Conservation (phyloP, 352 stramenopile species). For the Phytophthora agathidicida region DNA sequence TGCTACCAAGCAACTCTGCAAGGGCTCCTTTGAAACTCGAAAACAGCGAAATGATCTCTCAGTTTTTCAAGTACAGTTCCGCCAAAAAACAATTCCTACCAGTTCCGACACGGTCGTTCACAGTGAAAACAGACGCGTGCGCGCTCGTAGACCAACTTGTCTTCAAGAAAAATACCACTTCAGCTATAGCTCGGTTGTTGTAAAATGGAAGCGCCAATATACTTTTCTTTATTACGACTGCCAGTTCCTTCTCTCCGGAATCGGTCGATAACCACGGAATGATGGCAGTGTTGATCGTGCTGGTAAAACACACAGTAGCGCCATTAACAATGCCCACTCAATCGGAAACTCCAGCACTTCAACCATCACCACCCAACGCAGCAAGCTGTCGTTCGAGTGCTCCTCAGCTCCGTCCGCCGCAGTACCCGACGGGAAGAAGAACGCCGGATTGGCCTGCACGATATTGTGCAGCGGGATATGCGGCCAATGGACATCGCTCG, state of each 20-base stretch:
- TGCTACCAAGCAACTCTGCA: slow-evolving; percentile 37
- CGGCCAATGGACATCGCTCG: slow-evolving; percentile 27
- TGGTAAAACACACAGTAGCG: slow-evolving; percentile 62
- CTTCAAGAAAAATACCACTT: slow-evolving; percentile 36
- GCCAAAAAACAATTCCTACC: slow-evolving; percentile 80
- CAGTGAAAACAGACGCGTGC: slow-evolving; percentile 75
- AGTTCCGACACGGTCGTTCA: slow-evolving; percentile 72
- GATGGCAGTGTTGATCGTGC: slow-evolving; percentile 54
- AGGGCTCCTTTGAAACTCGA: slow-evolving; percentile 28
- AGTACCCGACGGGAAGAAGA: slow-evolving; percentile 61
- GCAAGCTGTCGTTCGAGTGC: slow-evolving; percentile 25
- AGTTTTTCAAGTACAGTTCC: slow-evolving; percentile 89
- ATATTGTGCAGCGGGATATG: slow-evolving; percentile 48
- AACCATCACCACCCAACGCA: slow-evolving; percentile 66
- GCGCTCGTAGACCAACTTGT: slow-evolving; percentile 61
- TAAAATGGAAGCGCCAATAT: not conserved
- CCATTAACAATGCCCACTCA: slow-evolving; percentile 66
- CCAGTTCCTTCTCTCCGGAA: slow-evolving; percentile 33
- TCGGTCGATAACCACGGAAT: slow-evolving; percentile 63
- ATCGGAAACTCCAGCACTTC: slow-evolving; percentile 67
- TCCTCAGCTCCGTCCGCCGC: slow-evolving; percentile 14
- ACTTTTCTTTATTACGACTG: slow-evolving; percentile 10
- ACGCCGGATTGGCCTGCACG: slow-evolving; percentile 63
- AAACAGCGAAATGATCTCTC: slow-evolving; percentile 44
- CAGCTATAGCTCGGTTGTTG: slow-evolving; percentile 15